Base-by-base conservation (phyloP, 495 filamentous ascomycete genomes). In the Massariosphaeria phaeospora region DNA sequence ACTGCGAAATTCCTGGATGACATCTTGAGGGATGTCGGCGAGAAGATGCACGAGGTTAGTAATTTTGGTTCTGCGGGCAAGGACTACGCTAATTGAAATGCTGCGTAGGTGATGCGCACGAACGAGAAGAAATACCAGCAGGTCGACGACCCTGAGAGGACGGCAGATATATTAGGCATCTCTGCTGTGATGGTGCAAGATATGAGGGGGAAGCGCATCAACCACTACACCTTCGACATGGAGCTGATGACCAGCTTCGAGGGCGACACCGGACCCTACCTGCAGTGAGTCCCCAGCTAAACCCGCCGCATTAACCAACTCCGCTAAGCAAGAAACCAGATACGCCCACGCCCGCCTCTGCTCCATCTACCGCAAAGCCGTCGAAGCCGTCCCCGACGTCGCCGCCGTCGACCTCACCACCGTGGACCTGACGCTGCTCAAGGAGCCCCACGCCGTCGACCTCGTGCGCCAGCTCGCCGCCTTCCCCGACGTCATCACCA, bases 41-140 rank as follows among this genome's bases (percentile, higher is more conserved):
- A 84, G 21, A 80, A 83, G 67, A 85, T 86, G 81, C 83, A 85
- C 70, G 82, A 83, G 49, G n/a, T n/a, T n/a, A n/a, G n/a, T n/a
- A n/a, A n/a, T n/a, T n/a, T n/a, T n/a, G n/a, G n/a, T n/a, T n/a
- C n/a, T n/a, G n/a, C n/a, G n/a, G n/a, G n/a, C n/a, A n/a, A n/a
- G n/a, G n/a, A n/a, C n/a, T n/a, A n/a, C n/a, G n/a, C n/a, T n/a
- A n/a, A n/a, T n/a, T n/a, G n/a, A n/a, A n/a, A n/a, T n/a, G n/a
- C n/a, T n/a, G n/a, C n/a, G n/a, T n/a, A n/a, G n/a, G 81, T 84
- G 24, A 85, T 86, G 82, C 72, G 71, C 69, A 78, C 70, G 68
- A 86, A 85, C 66, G 66, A 75, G 27, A 73, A 73, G 50, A 84
- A 85, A 64, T 84, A 86, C 61, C 65, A 76, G 49, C 81, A 86